phyloP scores from a whole-genome alignment of 1,139 yeast genomes.

The Blastobotrys aristatus region DNA sequence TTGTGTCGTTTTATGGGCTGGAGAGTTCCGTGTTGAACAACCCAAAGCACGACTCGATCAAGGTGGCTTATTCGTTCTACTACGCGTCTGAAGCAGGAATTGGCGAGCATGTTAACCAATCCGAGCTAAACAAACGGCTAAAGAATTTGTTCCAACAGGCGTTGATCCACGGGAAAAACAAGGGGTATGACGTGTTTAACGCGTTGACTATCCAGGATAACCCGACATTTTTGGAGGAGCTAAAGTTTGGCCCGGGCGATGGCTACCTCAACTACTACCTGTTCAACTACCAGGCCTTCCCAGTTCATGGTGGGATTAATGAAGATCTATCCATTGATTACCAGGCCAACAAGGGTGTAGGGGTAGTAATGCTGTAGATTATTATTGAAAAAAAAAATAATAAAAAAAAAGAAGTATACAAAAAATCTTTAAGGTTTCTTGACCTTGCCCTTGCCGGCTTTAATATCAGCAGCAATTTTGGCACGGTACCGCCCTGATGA shows the following conservation, averaged over 20 bases:
- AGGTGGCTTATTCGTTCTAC: constrained; percentile 85
- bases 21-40: constrained; percentile 83
- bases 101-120: constrained; percentile 18
- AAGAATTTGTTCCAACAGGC: constrained; percentile 64
- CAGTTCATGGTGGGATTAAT: constrained; percentile 75
- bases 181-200: constrained; percentile 83
- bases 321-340: constrained; percentile 45
- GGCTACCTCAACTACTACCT: constrained; percentile 86
- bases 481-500: constrained; percentile 13
- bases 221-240: constrained; percentile 67
- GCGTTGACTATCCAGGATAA: constrained; percentile 91
- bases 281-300: constrained; percentile 82
- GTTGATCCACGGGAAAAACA: constrained; percentile 61
- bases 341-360: constrained; percentile 66
- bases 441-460: constrained; percentile 1
- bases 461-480: constrained; percentile 12
- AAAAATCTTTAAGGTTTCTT: background rate
- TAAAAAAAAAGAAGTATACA: background rate
- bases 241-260: constrained; percentile 92
- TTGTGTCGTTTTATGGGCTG: constrained; percentile 79
- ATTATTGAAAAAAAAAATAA: background rate
- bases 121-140: constrained; percentile 53
- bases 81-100: constrained; percentile 56
- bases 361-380: constrained; percentile 70
- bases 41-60: constrained; percentile 58